Evolutionary conservation across 2,329 filamentous ascomycete genomes (phyloP).

Genomic region (Tolypocladium paradoxum): DNA sequence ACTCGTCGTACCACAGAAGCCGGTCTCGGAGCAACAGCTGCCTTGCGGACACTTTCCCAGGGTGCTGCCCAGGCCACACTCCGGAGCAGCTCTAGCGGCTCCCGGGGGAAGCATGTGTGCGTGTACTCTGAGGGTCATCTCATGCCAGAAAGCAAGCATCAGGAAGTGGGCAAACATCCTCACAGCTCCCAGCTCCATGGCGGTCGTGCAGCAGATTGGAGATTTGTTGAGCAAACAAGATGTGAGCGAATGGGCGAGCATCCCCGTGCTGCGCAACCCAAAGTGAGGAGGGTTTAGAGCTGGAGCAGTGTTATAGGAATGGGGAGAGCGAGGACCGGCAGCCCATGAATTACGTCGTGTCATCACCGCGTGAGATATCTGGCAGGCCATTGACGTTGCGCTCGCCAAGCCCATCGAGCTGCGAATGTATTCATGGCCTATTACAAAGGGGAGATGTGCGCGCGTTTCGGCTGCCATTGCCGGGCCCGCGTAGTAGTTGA

Average conservation of each 20-base stretch:
- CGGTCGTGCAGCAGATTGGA: not conserved
- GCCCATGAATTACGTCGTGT: too few species aligned
- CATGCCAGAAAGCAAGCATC: not conserved
- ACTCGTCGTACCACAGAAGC: conserved; percentile 23
- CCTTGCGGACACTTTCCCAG: conserved; percentile 13
- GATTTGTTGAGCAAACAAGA: not conserved
- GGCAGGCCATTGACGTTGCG: too few species aligned
- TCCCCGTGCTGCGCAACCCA: not conserved
- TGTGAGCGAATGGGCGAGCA: not conserved
- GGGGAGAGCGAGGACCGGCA: too few species aligned
- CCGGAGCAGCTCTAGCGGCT: not conserved
- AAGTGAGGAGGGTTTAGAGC: too few species aligned
- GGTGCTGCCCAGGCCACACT: not conserved
- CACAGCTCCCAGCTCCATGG: not conserved
- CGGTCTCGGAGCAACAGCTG: conserved; percentile 25
- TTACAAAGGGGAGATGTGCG: too few species aligned
- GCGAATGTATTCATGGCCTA: too few species aligned
- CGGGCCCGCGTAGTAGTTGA: too few species aligned
- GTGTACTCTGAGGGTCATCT: not conserved
- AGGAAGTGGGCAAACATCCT: not conserved
- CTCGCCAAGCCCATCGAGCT: too few species aligned
- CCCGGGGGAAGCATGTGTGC: not conserved
- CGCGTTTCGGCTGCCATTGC: too few species aligned
- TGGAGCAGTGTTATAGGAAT: too few species aligned
- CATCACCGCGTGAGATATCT: too few species aligned